Evolutionary conservation across 164 flowering plant species (phyloP), one percentile per base, ranked within the genome.

Genomic region (Pachysandra terminalis): DNA sequence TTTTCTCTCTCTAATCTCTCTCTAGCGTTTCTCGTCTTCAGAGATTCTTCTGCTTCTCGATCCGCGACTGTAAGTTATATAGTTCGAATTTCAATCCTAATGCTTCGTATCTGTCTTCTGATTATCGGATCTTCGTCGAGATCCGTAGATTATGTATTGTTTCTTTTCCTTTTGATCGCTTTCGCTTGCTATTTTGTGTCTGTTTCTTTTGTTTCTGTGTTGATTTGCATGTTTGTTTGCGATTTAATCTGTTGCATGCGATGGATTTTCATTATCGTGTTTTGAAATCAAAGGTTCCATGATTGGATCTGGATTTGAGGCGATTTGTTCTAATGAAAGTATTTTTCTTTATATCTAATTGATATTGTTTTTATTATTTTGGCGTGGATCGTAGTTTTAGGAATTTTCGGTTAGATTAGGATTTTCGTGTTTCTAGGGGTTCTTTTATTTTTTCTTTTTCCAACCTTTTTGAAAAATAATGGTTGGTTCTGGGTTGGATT

Each of bases 41-140:
- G 57, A 60, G 57, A 56, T 53, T 67, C 62, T 19, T 59, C 52
- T 57, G 28, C 53, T 55, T 28, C n/a, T 70, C 69, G 69, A 71
- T 71, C 74, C 41, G 17, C 32, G 45, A 54, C 72, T 69, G 72
- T 69, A 69, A 69, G 66, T 69, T 12, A 10, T 62, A 26, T 19
- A 65, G 23, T 37, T 68, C 27, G 51, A 52, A 24, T 49, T 61
- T 56, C 35, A 14, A 17, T 26, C 53, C 53, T 37, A 41, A 17
- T 35, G 37, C 7, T 63, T 55, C 16, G 17, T 35, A 1, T 19
- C 22, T 10, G n/a, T 26, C n/a, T 19, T n/a, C 14, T 26, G 13
- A 15, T n/a, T 61, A 10, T 21, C 35, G 19, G 19, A 25, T 57
- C 60, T 3, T 57, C 19, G 1, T 25, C 17, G 32, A 12, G 28